Evolutionary conservation across 1,284 basidiomycete species (phyloP).

Genomic region (Inonotus hispidus): DNA sequence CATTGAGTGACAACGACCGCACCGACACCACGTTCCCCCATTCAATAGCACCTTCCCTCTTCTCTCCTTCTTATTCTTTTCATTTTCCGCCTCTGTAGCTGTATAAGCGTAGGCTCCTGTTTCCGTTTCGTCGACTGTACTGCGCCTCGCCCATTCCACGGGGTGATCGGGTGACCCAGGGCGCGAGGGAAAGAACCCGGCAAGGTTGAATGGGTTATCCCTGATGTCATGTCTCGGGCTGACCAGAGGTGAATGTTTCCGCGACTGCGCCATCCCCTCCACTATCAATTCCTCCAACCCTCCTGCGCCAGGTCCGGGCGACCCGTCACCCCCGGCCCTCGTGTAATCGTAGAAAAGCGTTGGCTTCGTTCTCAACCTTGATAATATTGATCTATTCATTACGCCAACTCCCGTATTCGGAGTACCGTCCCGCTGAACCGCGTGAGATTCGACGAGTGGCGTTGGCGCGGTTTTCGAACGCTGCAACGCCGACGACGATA

Average conservation of each 20-base stretch:
- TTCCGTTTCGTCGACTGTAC: slow-evolving; percentile 24
- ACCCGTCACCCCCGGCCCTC: background rate
- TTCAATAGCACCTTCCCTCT: background rate
- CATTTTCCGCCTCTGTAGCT: slow-evolving; percentile 20
- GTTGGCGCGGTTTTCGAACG: slow-evolving; percentile 17
- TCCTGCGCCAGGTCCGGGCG: background rate
- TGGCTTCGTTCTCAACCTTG: background rate
- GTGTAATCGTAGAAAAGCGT: background rate
- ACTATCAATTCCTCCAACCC: background rate
- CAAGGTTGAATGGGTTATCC: slow-evolving; percentile 46
- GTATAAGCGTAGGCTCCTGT: no score
- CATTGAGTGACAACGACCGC: slow-evolving; percentile 10
- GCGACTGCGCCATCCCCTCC: background rate
- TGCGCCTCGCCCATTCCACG: slow-evolving; percentile 39
- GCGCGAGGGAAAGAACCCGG: slow-evolving; percentile 43
- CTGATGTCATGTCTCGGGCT: slow-evolving; percentile 20
- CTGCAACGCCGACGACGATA: background rate
- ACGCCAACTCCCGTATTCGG: background rate
- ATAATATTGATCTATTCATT: background rate
- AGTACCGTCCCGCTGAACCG: background rate
- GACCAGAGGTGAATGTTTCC: background rate
- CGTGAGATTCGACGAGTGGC: slow-evolving; percentile 9
- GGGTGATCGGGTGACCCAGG: slow-evolving; percentile 25
- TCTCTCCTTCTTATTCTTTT: background rate
- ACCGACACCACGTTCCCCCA: background rate